Percentiles rank a stretch among this genome's conserved stretches.
These are phyloP conservation scores for Paraphaeosphaeria sporulosa DNA, from an alignment of 2,329 filamentous ascomycete genomes.

Conservation along the genomic window DNA sequence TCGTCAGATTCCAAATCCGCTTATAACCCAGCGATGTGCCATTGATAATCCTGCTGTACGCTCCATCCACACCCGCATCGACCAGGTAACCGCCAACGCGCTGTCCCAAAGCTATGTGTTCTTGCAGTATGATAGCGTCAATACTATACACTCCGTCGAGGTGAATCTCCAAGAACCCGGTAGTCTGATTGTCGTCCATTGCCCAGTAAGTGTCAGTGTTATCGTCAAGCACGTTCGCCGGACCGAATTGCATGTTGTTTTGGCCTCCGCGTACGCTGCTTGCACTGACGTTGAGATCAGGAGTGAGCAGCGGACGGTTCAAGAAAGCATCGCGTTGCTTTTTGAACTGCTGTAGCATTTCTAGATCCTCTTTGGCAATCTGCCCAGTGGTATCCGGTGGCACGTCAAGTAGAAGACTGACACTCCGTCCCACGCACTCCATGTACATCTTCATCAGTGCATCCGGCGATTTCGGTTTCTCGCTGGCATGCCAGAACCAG, in stretches of 20 bases:
- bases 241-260: constrained; percentile 12
- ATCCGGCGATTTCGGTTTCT: constrained; percentile 18
- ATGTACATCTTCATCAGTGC: constrained; percentile 22
- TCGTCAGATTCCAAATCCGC: constrained; percentile 18
- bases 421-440: constrained; percentile 21
- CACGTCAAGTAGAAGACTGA: constrained; percentile 23
- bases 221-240: constrained; percentile 20
- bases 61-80: constrained; percentile 16
- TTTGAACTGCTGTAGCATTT: constrained; percentile 18
- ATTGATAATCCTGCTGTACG: constrained; percentile 16
- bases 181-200: constrained; percentile 18
- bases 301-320: constrained; percentile 11
- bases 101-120: constrained; percentile 24
- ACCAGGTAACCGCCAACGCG: constrained; percentile 23
- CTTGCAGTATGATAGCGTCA: constrained; percentile 24
- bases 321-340: constrained; percentile 19
- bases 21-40: constrained; percentile 29
- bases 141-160: constrained; percentile 12
- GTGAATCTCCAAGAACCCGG: constrained; percentile 17
- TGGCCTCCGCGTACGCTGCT: constrained; percentile 18
- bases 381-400: constrained; percentile 22
- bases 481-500: constrained; percentile 24
- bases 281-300: constrained; percentile 10
- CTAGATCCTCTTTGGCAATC: constrained; percentile 13
- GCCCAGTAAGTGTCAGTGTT: constrained; percentile 21